Percentiles rank a stretch among this genome's conserved stretches.
Conservation (phyloP, 2,329 filamentous ascomycete species). For the Trichocomaceae sp. region DNA sequence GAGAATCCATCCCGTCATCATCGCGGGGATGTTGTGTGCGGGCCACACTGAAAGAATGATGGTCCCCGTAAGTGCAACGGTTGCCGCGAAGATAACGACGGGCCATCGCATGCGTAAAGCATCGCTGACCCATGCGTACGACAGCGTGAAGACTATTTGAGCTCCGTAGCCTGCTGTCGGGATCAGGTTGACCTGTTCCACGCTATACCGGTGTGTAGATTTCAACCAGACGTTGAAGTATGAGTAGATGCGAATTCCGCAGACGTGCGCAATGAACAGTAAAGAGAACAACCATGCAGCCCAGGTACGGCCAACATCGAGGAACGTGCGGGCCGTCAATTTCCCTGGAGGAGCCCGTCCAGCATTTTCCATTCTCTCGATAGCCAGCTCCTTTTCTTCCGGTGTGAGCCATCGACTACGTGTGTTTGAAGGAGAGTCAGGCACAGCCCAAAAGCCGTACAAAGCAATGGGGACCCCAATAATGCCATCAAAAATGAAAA, state of each 20-base stretch:
- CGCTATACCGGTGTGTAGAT: slow-evolving; percentile 36
- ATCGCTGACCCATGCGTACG: slow-evolving; percentile 57
- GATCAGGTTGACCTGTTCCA: slow-evolving; percentile 51
- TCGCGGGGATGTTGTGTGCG: slow-evolving; percentile 9
- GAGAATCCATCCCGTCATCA: slow-evolving; percentile 16
- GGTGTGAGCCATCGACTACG: neutral
- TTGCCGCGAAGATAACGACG: slow-evolving; percentile 47
- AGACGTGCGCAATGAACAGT: slow-evolving; percentile 33
- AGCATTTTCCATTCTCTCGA: slow-evolving; percentile 8
- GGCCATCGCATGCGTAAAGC: slow-evolving; percentile 52
- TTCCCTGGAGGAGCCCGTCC: slow-evolving; percentile 6
- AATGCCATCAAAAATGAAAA: slow-evolving; percentile 24
- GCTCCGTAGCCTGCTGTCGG: slow-evolving; percentile 45
- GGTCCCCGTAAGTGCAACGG: slow-evolving; percentile 13
- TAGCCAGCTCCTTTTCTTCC: neutral
- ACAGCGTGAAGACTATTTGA: slow-evolving; percentile 49
- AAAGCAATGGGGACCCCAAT: slow-evolving; percentile 3
- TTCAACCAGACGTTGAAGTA: slow-evolving; percentile 39
- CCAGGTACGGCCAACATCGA: slow-evolving; percentile 10
- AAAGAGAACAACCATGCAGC: slow-evolving; percentile 28
- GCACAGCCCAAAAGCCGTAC: slow-evolving; percentile 1
- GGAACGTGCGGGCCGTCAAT: slow-evolving; percentile 8
- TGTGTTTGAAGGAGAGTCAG: neutral
- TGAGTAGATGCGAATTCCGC: slow-evolving; percentile 29
- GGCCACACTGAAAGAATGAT: slow-evolving; percentile 15